Evolutionary conservation across 2,329 filamentous ascomycete species (phyloP).

Genomic region (Endothia cerciana): DNA sequence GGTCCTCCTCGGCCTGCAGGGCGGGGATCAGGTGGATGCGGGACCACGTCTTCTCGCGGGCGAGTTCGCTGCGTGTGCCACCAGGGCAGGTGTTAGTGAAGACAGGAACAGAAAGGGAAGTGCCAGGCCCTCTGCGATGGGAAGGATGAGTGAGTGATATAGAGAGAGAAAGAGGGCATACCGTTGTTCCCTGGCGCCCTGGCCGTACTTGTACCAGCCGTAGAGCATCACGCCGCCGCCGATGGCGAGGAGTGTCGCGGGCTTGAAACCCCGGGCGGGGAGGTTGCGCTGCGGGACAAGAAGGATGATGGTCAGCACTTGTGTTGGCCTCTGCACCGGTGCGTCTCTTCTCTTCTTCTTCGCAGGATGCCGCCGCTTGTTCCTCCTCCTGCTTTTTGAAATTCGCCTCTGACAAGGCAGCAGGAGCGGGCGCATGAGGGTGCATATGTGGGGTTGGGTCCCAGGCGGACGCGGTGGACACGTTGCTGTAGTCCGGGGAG

Average conservation of each 20-base stretch:
- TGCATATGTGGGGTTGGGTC: too few species aligned
- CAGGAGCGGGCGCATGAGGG: too few species aligned
- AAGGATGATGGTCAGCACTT: slow-evolving; percentile 9
- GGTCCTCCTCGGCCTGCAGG: slow-evolving; percentile 94
- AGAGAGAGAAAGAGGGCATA: slow-evolving; percentile 51
- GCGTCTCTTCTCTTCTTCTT: not conserved
- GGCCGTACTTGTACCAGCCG: slow-evolving; percentile 85
- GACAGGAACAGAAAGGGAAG: not conserved
- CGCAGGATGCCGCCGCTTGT: not conserved
- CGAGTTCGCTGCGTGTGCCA: slow-evolving; percentile 72
- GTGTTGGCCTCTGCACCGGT: not conserved
- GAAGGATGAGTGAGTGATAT: slow-evolving; percentile 1
- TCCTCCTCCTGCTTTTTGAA: not conserved
- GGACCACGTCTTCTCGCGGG: slow-evolving; percentile 97
- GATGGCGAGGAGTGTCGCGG: slow-evolving; percentile 75
- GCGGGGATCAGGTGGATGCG: slow-evolving; percentile 93
- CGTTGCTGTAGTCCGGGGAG: too few species aligned
- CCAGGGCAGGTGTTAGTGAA: slow-evolving; percentile 1
- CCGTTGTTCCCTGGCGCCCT: slow-evolving; percentile 90
- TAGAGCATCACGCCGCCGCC: slow-evolving; percentile 81
- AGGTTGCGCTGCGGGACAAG: slow-evolving; percentile 73
- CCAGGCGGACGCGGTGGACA: too few species aligned
- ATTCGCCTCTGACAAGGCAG: too few species aligned
- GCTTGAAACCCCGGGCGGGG: slow-evolving; percentile 87
- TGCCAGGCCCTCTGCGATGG: not conserved